phyloP scores from a whole-genome alignment of 2,329 filamentous ascomycete species.

The Paraphoma sp. region DNA sequence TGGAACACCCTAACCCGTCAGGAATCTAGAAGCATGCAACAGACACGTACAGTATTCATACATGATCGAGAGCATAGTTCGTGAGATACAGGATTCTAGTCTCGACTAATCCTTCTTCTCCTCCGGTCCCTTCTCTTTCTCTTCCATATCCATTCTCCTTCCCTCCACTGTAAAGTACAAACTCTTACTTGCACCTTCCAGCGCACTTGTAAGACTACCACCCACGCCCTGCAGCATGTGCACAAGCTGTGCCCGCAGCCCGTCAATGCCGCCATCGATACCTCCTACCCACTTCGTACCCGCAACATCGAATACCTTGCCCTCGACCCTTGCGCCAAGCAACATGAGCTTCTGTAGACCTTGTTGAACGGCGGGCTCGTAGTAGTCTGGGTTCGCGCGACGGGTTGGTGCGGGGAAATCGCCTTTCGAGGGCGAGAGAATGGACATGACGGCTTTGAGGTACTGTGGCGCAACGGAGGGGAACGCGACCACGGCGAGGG shows the following conservation, averaged over 20 bases:
- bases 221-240: constrained; percentile 81
- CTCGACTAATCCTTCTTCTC: constrained; percentile 21
- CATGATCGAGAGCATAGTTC: background rate
- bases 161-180: constrained; percentile 90
- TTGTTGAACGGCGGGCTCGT: constrained; percentile 79
- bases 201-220: constrained; percentile 74
- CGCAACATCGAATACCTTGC: constrained; percentile 78
- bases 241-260: constrained; percentile 82
- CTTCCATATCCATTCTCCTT: constrained; percentile 79
- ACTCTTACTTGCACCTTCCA: constrained; percentile 81
- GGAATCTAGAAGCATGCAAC: too few species aligned
- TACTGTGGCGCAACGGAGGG: constrained; percentile 84
- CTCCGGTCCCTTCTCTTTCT: constrained; percentile 59
- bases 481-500: constrained; percentile 79
- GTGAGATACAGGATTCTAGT: too few species aligned
- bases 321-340: constrained; percentile 85
- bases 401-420: constrained; percentile 80
- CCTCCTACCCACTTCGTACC: constrained; percentile 74
- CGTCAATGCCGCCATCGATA: constrained; percentile 82
- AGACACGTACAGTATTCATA: background rate
- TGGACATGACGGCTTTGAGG: constrained; percentile 78
- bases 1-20: too few species aligned
- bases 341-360: constrained; percentile 87
- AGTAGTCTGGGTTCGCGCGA: constrained; percentile 77
- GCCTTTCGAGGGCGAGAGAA: constrained; percentile 72